Evolutionary conservation across 257 asterid species (phyloP), one percentile per base, ranked within the genome.

Genomic region (Lantana camara): DNA sequence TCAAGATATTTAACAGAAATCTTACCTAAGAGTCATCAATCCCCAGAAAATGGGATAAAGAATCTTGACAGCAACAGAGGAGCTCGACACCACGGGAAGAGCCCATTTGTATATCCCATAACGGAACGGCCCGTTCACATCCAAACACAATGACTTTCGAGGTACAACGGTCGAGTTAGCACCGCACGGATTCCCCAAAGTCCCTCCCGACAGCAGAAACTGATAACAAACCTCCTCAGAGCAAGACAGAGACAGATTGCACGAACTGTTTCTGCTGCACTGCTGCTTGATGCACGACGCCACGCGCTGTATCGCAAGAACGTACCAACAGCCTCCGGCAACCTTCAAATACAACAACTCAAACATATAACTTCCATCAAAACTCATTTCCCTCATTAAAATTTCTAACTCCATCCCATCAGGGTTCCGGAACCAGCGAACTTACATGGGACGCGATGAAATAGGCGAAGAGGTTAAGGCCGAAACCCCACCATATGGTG

Each of bases 21-120:
- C 7, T 58, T 83, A 89, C 99, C 99, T 93, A 2, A 94, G 80
- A 48, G 96, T 88, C 97, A 88, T 85, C 60, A 94, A 66, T 21
- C 99, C 99, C 99, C 99, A 90, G 66, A 94, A 90, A 57, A 85
- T 88, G 32, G 99, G 96, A 68, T 94, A 94, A 66, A 90, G 93
- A 53, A 87, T 77, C 84, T 90, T 94, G 15, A 94, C 95, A n/a
- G 89, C 69, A 3, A 77, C 57, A 21, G 96, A 88, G 55, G 60
- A 68, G 86, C 96, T 94, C 7, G 96, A 87, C 8, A 94, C 82
- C 13, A 94, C 90, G 0, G 99, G 99, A 60, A 90, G 96, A 37
- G 97, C 97, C 92, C 86, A 84, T 55, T 77, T 67, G 73, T 94
- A 94, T 56, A 94, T 94, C 19, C 99, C 99, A 55, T 78, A 94